phyloP scores from a whole-genome alignment of 306 rosid genomes.

The Coriaria nepalensis region DNA sequence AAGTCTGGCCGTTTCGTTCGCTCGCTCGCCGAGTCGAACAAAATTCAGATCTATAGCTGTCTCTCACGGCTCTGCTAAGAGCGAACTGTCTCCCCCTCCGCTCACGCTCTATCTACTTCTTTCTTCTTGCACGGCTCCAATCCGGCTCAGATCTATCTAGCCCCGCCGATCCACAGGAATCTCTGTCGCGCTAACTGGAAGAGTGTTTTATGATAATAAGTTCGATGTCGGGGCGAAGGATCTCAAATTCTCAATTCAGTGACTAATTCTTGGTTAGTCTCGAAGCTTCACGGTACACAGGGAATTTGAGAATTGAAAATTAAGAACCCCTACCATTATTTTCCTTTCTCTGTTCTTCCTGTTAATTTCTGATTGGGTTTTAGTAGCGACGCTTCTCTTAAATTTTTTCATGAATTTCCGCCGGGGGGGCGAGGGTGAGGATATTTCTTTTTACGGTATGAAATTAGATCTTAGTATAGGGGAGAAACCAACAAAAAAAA shows the following conservation, averaged over 20 bases:
- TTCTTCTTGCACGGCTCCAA: conserved; percentile 26
- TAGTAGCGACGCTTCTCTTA: too few species aligned
- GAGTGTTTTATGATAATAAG: not conserved
- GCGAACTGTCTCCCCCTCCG: not conserved
- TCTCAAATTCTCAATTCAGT: not conserved
- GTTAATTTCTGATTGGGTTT: too few species aligned
- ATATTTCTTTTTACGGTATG: too few species aligned
- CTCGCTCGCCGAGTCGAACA: conserved; percentile 4
- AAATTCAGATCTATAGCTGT: conserved; percentile 6
- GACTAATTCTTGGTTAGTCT: too few species aligned
- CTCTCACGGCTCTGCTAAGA: conserved; percentile 47
- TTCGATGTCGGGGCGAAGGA: not conserved
- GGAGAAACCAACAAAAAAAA: too few species aligned
- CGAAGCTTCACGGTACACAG: too few species aligned
- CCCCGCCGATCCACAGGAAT: conserved; percentile 26
- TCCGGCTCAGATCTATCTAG: conserved; percentile 32
- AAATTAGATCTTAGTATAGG: too few species aligned
- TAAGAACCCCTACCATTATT: too few species aligned
- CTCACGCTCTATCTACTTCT: conserved; percentile 10
- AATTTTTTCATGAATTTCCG: too few species aligned
- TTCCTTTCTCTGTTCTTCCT: too few species aligned
- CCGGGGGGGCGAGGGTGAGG: too few species aligned
- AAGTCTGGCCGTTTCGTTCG: not conserved
- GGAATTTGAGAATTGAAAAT: too few species aligned
- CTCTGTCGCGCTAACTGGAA: conserved; percentile 12